These are phyloP conservation scores for Diatrype stigma DNA, from an alignment of 2,329 filamentous ascomycete species.

Conservation along the genomic window DNA sequence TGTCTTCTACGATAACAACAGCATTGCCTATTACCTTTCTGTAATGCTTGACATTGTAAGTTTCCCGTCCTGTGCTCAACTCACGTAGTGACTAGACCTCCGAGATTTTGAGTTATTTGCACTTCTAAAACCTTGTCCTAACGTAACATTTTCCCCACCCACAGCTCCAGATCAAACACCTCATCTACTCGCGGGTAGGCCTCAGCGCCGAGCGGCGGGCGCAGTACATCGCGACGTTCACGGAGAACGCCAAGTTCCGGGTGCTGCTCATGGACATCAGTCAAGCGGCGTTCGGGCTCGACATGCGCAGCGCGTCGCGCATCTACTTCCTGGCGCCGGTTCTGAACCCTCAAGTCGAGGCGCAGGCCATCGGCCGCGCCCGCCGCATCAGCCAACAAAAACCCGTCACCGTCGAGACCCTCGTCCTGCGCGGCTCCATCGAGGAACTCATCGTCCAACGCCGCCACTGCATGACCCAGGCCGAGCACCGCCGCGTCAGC, in stretches of 20 bases:
- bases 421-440: conserved; percentile 74
- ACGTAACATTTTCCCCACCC: conserved; percentile 5
- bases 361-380: conserved; percentile 86
- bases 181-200: conserved; percentile 62
- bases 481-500: conserved; percentile 53
- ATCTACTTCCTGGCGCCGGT: conserved; percentile 90
- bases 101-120: too few relatives aligned
- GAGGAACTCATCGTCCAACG: conserved; percentile 80
- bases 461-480: conserved; percentile 68
- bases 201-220: conserved; percentile 59
- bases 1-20: conserved; percentile 87
- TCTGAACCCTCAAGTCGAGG: conserved; percentile 78
- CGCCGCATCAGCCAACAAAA: conserved; percentile 81
- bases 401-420: conserved; percentile 78
- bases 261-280: conserved; percentile 89
- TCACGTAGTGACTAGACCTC: too few relatives aligned
- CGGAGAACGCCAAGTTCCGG: conserved; percentile 60
- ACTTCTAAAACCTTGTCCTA: neutral
- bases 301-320: conserved; percentile 76
- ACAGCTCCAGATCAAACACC: conserved; percentile 52
- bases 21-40: conserved; percentile 80
- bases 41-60: conserved; percentile 70
- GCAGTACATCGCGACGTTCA: conserved; percentile 76
- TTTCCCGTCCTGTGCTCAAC: conserved; percentile 3
- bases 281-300: conserved; percentile 82